Conservation (phyloP, 2,329 filamentous ascomycete genomes). For the Microcyclospora tardicrescens region DNA sequence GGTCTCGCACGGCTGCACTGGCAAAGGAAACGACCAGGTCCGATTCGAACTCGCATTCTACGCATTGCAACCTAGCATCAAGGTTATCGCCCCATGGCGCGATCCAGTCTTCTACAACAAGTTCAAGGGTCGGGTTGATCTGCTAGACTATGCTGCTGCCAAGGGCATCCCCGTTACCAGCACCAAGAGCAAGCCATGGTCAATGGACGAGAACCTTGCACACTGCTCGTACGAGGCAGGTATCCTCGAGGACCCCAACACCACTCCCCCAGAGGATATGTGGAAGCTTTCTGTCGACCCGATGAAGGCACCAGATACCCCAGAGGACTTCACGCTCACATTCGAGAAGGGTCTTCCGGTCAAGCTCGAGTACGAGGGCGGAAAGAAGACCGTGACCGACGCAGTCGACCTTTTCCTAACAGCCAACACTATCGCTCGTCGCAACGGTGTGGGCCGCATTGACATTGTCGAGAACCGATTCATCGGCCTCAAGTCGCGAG, state of each 20-base stretch:
- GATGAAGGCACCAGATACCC: conserved; percentile 54
- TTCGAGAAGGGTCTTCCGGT: conserved; percentile 66
- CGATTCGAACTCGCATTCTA: conserved; percentile 53
- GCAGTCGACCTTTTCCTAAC: conserved; percentile 59
- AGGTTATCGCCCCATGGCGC: conserved; percentile 65
- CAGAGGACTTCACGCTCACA: conserved; percentile 56
- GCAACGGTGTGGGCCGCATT: conserved; percentile 64
- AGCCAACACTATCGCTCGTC: conserved; percentile 57
- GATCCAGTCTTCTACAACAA: conserved; percentile 55
- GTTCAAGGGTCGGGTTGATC: conserved; percentile 59
- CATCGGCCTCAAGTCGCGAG: conserved; percentile 67
- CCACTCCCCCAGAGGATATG: conserved; percentile 61
- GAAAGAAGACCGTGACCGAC: conserved; percentile 50
- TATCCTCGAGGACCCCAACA: conserved; percentile 53
- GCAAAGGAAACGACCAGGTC: conserved; percentile 53
- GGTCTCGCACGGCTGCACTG: conserved; percentile 43
- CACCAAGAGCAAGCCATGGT: conserved; percentile 60
- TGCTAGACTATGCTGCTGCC: conserved; percentile 57
- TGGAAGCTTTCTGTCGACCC: conserved; percentile 63
- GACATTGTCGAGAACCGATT: conserved; percentile 76
- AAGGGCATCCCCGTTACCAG: conserved; percentile 58
- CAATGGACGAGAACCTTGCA: conserved; percentile 57
- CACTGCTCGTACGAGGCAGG: conserved; percentile 74
- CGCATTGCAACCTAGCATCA: conserved; percentile 50
- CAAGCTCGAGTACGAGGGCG: conserved; percentile 47